Evolutionary conservation across 495 filamentous ascomycete genomes (phyloP), one percentile per base, ranked within the genome.

Genomic region (Daldinia bambusicola): DNA sequence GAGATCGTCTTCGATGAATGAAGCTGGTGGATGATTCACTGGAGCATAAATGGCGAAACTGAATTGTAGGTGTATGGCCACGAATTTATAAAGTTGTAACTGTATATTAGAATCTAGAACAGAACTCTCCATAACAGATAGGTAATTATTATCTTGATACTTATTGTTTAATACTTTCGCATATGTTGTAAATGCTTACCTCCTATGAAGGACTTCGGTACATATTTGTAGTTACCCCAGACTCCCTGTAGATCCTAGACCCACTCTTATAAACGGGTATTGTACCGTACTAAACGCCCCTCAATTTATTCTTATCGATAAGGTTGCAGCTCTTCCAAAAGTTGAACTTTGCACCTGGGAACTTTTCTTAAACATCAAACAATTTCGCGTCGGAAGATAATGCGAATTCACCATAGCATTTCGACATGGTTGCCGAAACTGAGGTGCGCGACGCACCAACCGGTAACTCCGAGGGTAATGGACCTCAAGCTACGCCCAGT

Each of bases 1-100:
- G 74, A 74, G 48, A 61, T 76, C 30, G 65, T 60, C 1, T 74
- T 76, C 36, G 74, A 74, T 34, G 74, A n/a, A 0, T 74, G 52
- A 56, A 31, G n/a, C 1, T 31, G 0, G 3, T 13, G 20, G 38
- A 45, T 30, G 16, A 26, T 6, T 31, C 5, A 9, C 10, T 14
- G n/a, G n/a, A n/a, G n/a, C n/a, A n/a, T n/a, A n/a, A n/a, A n/a
- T n/a, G n/a, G n/a, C n/a, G n/a, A n/a, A n/a, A n/a, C n/a, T n/a
- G 48, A 18, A 52, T 1, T 43, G 40, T 43, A 43, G 40, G 40
- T n/a, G n/a, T 38, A 38, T 37, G 34, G 7, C 2, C 34, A 37
- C 37, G n/a, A n/a, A 43, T 10, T 16, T 45, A 45, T 22, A 18
- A 22, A 8, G 2, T 22, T 22, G 43, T 18, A 48, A 48, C 2